Evolutionary conservation across 2,329 filamentous ascomycete genomes (phyloP).

Genomic region (Trichoderma pleuroti): DNA sequence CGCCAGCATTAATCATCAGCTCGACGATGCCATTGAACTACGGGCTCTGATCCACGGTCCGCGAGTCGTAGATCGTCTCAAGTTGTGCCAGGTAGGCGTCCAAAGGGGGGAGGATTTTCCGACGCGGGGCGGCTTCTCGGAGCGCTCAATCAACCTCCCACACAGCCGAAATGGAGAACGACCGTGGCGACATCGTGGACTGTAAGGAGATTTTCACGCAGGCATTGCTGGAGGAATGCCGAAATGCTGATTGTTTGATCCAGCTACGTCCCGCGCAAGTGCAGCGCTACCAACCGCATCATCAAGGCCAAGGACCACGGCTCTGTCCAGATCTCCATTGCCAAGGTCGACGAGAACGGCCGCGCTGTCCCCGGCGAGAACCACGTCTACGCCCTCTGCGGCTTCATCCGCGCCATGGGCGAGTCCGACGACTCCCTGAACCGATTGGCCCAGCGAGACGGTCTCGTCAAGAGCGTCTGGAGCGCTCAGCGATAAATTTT

Average conservation of each 20-base stretch:
- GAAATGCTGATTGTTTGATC: slow-evolving; percentile 29
- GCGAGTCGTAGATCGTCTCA: slow-evolving; percentile 31
- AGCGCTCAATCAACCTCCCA: slow-evolving; percentile 22
- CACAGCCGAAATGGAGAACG: slow-evolving; percentile 92
- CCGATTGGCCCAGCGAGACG: slow-evolving; percentile 91
- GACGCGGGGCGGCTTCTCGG: slow-evolving; percentile 14
- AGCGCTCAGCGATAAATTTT: slow-evolving; percentile 61
- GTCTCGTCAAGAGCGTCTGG: slow-evolving; percentile 97
- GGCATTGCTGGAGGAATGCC: neutral
- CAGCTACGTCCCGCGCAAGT: slow-evolving; percentile 98
- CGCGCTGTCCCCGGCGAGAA: slow-evolving; percentile 90
- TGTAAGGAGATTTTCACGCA: slow-evolving; percentile 58
- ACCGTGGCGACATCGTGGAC: slow-evolving; percentile 99
- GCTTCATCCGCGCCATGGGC: slow-evolving; percentile 96
- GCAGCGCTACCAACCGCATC: slow-evolving; percentile 98
- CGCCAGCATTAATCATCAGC: slow-evolving; percentile 33
- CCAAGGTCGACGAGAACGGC: slow-evolving; percentile 98
- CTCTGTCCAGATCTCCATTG: slow-evolving; percentile 93
- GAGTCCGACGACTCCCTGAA: slow-evolving; percentile 97
- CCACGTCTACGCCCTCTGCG: slow-evolving; percentile 95
- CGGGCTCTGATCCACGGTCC: slow-evolving; percentile 30
- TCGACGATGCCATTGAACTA: slow-evolving; percentile 46
- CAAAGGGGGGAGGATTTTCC: slow-evolving; percentile 5
- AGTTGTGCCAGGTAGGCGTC: slow-evolving; percentile 20
- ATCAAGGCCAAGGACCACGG: slow-evolving; percentile 99